A percentile compares a stretch with the other conserved stretches of the same genome.
phyloP scores from a whole-genome alignment of 352 stramenopile species.

The Phytopythium oedochilum region DNA sequence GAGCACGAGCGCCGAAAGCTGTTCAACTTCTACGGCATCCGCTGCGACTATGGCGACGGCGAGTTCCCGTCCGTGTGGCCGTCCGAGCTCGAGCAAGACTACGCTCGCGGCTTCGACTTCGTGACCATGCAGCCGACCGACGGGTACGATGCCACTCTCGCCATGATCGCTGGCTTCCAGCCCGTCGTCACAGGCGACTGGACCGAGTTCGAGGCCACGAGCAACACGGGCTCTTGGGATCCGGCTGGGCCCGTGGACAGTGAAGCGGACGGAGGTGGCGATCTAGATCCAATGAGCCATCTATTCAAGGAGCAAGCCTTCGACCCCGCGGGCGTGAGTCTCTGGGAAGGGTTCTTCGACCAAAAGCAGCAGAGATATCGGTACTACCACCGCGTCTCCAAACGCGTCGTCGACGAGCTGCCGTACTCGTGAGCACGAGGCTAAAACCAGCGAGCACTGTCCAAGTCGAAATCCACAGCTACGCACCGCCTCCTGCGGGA shows the following conservation, averaged over 20 bases:
- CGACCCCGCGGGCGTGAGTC: conserved; percentile 43
- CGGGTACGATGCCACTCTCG: conserved; percentile 64
- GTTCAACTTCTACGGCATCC: conserved; percentile 90
- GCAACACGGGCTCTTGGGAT: not conserved
- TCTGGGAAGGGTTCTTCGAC: conserved; percentile 73
- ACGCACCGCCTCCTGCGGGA: no score
- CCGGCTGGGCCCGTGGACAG: not conserved
- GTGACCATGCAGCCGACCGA: conserved; percentile 38
- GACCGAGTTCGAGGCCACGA: conserved; percentile 9
- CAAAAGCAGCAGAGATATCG: conserved; percentile 46
- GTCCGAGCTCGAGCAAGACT: conserved; percentile 83
- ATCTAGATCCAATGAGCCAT: not conserved
- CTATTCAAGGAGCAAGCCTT: conserved; percentile 31
- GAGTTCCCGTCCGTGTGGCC: conserved; percentile 89
- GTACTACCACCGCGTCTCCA: conserved; percentile 66
- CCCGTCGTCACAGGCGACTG: conserved; percentile 38
- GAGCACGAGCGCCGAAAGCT: conserved; percentile 73
- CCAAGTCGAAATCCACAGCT: no score
- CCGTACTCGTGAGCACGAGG: not conserved
- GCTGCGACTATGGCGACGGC: conserved; percentile 90
- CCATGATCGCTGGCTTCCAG: conserved; percentile 52
- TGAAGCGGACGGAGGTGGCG: no score
- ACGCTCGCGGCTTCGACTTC: conserved; percentile 61
- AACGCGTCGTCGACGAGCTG: conserved; percentile 34
- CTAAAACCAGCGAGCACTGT: no score